Evolutionary conservation across 805 yeast genomes (phyloP), one percentile per base, ranked within the genome.

Genomic region (Monosporozyma siamensis): DNA sequence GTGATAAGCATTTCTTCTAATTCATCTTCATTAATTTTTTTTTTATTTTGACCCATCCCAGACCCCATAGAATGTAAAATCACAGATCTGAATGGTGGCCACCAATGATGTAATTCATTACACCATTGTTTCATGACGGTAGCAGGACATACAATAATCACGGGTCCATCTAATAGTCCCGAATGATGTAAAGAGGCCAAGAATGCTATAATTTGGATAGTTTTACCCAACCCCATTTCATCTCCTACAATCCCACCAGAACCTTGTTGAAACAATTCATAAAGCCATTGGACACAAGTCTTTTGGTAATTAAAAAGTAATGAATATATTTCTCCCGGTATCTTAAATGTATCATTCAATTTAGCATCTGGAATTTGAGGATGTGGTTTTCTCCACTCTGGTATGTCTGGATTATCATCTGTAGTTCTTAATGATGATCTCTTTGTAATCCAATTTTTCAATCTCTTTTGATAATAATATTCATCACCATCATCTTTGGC

Each of bases 161-260:
- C 82, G 0, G 98, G 98, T 30, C 80, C 82, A 25, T 76, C 73
- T 2, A 90, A 65, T 44, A 75, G 66, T 0, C 82, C 79, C 14
- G 94, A 82, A 58, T 88, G 84, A 55, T 89, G 95, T 31, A 92
- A 67, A 0, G 95, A 92, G 0, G 97, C 97, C 7, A 92, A 55
- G 59, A 90, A 92, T 1, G 97, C 78, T 35, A 88, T 87, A 7
- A 92, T 75, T 58, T 92, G 97, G 40, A 92, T 82, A 0, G 98
- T 92, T 56, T 92, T 92, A 2, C 98, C 98, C 14, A 92, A 65
- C 0, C 98, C 98, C 98, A 92, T 92, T 61, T 92, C 98, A 63
- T 92, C 98, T 21, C 97, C 97, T 32, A 92, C 73, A 18, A 92
- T 92, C 0, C 98, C 98, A 2, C 98, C 98, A 3, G 89, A 82